These are phyloP conservation scores for Colletotrichum cereale DNA, from an alignment of 2,329 filamentous ascomycete genomes.

Conservation along the genomic window DNA sequence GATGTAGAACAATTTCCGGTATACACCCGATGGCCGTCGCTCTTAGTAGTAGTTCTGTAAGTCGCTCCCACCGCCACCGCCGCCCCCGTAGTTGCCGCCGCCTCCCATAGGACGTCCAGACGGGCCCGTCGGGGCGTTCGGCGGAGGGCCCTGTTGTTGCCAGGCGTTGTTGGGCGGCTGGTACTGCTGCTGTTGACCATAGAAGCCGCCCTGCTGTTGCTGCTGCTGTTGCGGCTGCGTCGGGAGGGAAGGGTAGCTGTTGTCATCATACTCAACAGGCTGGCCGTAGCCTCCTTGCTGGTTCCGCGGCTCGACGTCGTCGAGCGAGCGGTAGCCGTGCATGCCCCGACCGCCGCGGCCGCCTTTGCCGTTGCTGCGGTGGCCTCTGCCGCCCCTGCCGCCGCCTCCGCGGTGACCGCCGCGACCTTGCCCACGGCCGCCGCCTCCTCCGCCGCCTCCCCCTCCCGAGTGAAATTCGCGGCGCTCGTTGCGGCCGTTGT, in stretches of 20 bases:
- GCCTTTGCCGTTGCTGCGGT: slow-evolving; percentile 56
- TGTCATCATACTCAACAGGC: slow-evolving; percentile 63
- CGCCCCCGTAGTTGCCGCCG: slow-evolving; percentile 36
- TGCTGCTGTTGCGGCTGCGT: slow-evolving; percentile 42
- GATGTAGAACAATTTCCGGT: background rate
- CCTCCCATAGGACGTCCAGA: slow-evolving; percentile 43
- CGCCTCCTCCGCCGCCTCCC: slow-evolving; percentile 52
- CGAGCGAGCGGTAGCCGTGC: slow-evolving; percentile 74
- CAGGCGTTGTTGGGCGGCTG: slow-evolving; percentile 33
- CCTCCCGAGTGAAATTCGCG: slow-evolving; percentile 58
- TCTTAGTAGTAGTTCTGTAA: slow-evolving; percentile 57
- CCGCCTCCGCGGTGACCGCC: slow-evolving; percentile 55
- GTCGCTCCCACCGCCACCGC: slow-evolving; percentile 47
- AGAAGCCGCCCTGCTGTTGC: slow-evolving; percentile 31
- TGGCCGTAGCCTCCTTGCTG: slow-evolving; percentile 57
- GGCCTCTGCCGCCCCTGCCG: slow-evolving; percentile 51
- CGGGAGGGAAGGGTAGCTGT: slow-evolving; percentile 47
- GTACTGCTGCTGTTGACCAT: slow-evolving; percentile 42
- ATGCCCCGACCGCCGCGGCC: slow-evolving; percentile 63
- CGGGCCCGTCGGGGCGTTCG: slow-evolving; percentile 33
- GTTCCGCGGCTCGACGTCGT: slow-evolving; percentile 70
- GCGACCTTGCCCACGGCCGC: slow-evolving; percentile 52
- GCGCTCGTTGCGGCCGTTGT: slow-evolving; percentile 55
- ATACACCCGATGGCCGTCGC: background rate
- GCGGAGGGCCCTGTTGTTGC: slow-evolving; percentile 19